Percentiles rank a stretch among this genome's conserved stretches.
phyloP scores from a whole-genome alignment of 2,329 filamentous ascomycete species.

The Stachybotrys elegans region DNA sequence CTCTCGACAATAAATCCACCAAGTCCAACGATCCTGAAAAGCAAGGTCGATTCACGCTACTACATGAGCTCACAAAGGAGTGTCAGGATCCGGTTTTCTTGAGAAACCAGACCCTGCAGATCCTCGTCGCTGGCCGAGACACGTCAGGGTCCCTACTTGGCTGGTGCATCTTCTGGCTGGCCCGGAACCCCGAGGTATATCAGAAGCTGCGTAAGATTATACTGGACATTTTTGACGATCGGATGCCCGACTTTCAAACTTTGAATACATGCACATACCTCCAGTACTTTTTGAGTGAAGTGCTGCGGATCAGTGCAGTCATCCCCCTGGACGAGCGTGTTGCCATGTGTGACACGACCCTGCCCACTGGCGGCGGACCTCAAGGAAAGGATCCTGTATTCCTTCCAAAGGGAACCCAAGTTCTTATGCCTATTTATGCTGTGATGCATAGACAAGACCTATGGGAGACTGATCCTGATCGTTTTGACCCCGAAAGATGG shows the following conservation, averaged over 20 bases:
- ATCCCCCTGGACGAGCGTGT: slow-evolving; percentile 17
- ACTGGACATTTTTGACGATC: slow-evolving; percentile 44
- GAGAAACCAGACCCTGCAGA: slow-evolving; percentile 27
- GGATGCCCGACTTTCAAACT: slow-evolving; percentile 16
- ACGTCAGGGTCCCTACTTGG: slow-evolving; percentile 46
- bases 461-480: slow-evolving; percentile 32
- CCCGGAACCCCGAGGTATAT: slow-evolving; percentile 31
- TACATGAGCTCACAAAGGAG: slow-evolving; percentile 26
- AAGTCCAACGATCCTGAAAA: neutral
- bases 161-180: slow-evolving; percentile 40
- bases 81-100: slow-evolving; percentile 18
- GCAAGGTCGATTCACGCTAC: slow-evolving; percentile 1
- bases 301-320: slow-evolving; percentile 16
- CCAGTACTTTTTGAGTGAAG: slow-evolving; percentile 18
- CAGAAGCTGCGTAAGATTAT: slow-evolving; percentile 35
- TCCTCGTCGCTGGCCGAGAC: slow-evolving; percentile 47
- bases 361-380: slow-evolving; percentile 46
- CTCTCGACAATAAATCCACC: neutral
- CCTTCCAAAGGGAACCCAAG: slow-evolving; percentile 20
- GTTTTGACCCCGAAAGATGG: slow-evolving; percentile 37
- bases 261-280: slow-evolving; percentile 17
- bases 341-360: slow-evolving; percentile 34
- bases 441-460: slow-evolving; percentile 34
- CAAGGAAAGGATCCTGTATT: slow-evolving; percentile 43
- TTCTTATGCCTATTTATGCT: slow-evolving; percentile 1